Evolutionary conservation across 1,284 basidiomycete genomes (phyloP).

Genomic region (Sporisorium sorghi): DNA sequence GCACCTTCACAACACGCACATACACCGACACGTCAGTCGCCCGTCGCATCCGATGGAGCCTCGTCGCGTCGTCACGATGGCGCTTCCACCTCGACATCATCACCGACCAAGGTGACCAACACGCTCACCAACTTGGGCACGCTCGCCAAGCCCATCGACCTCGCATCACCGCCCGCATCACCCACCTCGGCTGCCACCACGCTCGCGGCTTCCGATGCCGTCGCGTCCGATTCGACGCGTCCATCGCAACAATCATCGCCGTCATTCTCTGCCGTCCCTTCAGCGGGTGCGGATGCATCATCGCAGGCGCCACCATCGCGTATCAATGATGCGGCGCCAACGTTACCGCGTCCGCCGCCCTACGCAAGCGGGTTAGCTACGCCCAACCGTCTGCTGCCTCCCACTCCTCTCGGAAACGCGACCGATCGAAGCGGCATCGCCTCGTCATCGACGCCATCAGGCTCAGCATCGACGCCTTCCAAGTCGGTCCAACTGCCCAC

Average conservation of each 20-base stretch:
- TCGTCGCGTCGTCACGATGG: conserved; percentile 48
- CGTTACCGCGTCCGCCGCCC: conserved; percentile 19
- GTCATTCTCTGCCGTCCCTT: conserved; percentile 9
- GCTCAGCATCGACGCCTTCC: conserved; percentile 13
- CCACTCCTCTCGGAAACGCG: conserved; percentile 33
- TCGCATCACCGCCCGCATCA: conserved; percentile 46
- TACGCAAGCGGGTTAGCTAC: conserved; percentile 21
- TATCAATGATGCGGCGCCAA: conserved; percentile 5
- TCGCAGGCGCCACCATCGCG: conserved; percentile 8
- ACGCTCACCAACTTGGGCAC: conserved; percentile 27
- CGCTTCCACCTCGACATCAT: conserved; percentile 29
- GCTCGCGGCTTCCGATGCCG: neutral
- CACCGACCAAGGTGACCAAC: conserved; percentile 27
- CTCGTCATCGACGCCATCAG: conserved; percentile 2
- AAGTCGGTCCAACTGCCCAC: conserved; percentile 31
- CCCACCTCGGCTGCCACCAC: conserved; percentile 16
- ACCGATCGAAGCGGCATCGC: conserved; percentile 11
- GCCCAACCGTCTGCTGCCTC: conserved; percentile 33
- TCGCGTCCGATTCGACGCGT: conserved; percentile 41
- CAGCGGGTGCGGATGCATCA: neutral
- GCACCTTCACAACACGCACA: conserved; percentile 32
- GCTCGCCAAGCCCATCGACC: conserved; percentile 42
- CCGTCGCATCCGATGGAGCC: conserved; percentile 18
- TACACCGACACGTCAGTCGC: conserved; percentile 31
- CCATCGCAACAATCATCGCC: conserved; percentile 15